phyloP scores from a whole-genome alignment of 2,329 filamentous ascomycete species.

The Ophiostoma himal-ulmi region DNA sequence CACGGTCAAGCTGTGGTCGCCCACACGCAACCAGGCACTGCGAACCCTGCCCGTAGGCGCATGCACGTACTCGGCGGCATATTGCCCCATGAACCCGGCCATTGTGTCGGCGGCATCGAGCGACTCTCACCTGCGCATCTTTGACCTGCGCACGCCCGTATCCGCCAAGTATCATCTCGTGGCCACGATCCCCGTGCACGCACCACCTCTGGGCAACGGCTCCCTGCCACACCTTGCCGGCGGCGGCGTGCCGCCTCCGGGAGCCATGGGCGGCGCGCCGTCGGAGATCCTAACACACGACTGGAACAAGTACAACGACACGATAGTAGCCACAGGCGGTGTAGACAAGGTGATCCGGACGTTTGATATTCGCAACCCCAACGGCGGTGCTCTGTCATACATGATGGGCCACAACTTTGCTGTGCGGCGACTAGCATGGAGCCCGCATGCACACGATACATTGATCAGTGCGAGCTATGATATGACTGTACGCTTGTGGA shows the following conservation, averaged over 20 bases:
- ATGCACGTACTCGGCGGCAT: slow-evolving; percentile 91
- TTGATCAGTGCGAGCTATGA: slow-evolving; percentile 89
- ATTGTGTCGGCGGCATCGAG: slow-evolving; percentile 82
- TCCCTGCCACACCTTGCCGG: slow-evolving; percentile 28
- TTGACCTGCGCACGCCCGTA: slow-evolving; percentile 81
- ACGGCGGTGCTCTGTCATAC: slow-evolving; percentile 63
- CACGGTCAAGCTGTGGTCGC: slow-evolving; percentile 94
- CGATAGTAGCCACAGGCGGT: slow-evolving; percentile 77
- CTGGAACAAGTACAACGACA: slow-evolving; percentile 96
- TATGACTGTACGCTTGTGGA: slow-evolving; percentile 95
- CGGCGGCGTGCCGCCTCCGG: slow-evolving; percentile 25
- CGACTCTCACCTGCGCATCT: slow-evolving; percentile 83
- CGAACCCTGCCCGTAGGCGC: slow-evolving; percentile 83
- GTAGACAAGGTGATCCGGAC: slow-evolving; percentile 83
- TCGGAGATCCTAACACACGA: slow-evolving; percentile 88
- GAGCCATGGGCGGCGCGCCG: slow-evolving; percentile 47
- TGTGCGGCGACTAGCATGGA: slow-evolving; percentile 80
- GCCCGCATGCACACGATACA: slow-evolving; percentile 84
- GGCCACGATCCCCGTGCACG: slow-evolving; percentile 76
- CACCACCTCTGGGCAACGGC: slow-evolving; percentile 41
- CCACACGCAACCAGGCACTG: slow-evolving; percentile 66
- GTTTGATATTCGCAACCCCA: slow-evolving; percentile 79
- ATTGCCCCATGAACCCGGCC: slow-evolving; percentile 80
- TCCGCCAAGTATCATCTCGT: slow-evolving; percentile 84
- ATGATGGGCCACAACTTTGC: slow-evolving; percentile 88